phyloP scores from a whole-genome alignment of 176 grass and related monocot species.

The Ensete ventricosum region DNA sequence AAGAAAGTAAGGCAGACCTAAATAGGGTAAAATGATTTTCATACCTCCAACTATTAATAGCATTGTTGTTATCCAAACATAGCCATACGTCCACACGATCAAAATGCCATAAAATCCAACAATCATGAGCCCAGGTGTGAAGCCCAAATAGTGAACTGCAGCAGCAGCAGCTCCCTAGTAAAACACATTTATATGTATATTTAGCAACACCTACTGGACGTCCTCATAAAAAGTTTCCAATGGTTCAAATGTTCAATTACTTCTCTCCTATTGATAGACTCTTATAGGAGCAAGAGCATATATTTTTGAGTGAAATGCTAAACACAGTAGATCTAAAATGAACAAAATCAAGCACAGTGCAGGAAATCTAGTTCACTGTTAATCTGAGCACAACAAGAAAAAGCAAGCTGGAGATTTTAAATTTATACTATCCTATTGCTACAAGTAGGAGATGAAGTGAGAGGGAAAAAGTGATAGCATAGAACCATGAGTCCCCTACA shows the following conservation, averaged over 20 bases:
- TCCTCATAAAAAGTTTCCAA: background rate
- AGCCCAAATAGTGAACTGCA: constrained; percentile 65
- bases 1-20: background rate
- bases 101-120: constrained; percentile 85
- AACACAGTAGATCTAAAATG: too few species aligned
- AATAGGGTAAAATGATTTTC: constrained; percentile 4
- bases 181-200: background rate
- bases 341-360: too few species aligned
- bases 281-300: background rate
- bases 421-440: too few species aligned
- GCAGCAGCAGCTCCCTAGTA: constrained; percentile 56
- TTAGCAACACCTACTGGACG: background rate
- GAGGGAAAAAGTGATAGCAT: too few species aligned
- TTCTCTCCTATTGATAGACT: background rate
- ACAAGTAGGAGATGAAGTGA: too few species aligned
- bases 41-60: constrained; percentile 81
- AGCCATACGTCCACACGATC: constrained; percentile 90
- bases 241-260: background rate
- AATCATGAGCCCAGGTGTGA: constrained; percentile 72
- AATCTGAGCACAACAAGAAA: too few species aligned
- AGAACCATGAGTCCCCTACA: too few species aligned
- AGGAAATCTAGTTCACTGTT: too few species aligned
- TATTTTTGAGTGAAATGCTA: too few species aligned
- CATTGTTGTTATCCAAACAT: constrained; percentile 91
- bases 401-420: too few species aligned